A percentile compares a stretch with the other conserved stretches of the same genome.
Evolutionary conservation across 2,329 filamentous ascomycete species (phyloP).

Genomic region (Myriosclerotinia duriaeana): DNA sequence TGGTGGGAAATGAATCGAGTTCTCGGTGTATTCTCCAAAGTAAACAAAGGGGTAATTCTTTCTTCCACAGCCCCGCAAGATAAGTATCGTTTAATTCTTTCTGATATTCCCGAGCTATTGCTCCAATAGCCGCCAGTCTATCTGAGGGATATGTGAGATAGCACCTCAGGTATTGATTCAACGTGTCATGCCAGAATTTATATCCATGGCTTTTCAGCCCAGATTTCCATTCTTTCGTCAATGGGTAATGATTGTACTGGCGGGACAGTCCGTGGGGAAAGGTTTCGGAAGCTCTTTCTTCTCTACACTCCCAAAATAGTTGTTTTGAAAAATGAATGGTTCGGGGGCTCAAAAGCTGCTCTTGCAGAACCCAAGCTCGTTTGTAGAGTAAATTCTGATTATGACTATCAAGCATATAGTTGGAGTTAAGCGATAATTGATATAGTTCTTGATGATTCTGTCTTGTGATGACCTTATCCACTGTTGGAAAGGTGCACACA

Average conservation of each 20-base stretch:
- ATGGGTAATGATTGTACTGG: too few relatives aligned
- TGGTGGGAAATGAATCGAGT: too few relatives aligned
- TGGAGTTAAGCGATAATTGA: not conserved
- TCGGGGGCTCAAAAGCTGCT: not conserved
- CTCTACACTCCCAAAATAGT: not conserved
- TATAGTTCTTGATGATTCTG: not conserved
- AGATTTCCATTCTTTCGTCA: not conserved
- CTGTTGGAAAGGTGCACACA: too few relatives aligned
- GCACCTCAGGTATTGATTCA: too few relatives aligned
- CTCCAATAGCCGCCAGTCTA: not conserved
- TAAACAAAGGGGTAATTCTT: not conserved
- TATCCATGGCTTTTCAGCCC: fast-evolving
- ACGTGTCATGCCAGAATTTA: not conserved
- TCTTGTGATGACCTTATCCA: not conserved
- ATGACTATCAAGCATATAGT: not conserved
- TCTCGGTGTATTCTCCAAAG: not conserved
- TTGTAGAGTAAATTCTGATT: not conserved
- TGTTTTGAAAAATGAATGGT: not conserved
- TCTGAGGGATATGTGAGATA: too few relatives aligned
- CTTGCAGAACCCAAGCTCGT: not conserved
- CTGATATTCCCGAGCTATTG: not conserved
- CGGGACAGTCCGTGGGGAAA: not conserved
- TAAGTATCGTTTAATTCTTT: not conserved
- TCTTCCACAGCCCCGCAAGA: not conserved
- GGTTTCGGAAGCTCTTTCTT: not conserved